Evolutionary conservation across 176 grass and related monocot genomes (phyloP), one percentile per base, ranked within the genome.

Genomic region (Zoysia pacifica): DNA sequence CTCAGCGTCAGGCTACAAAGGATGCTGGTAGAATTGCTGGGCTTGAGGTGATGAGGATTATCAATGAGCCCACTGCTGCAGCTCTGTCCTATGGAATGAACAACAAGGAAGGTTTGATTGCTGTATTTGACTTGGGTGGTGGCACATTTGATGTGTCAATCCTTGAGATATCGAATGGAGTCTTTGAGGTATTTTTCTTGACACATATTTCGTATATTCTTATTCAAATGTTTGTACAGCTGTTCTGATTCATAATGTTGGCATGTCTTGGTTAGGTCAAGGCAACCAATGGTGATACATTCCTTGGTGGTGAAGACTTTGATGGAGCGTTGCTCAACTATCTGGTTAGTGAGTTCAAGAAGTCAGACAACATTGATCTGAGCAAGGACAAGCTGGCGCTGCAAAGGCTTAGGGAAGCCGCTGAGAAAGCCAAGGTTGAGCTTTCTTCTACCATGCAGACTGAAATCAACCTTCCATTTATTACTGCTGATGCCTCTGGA

Each of bases 71-170:
- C 35, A 99, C 97, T 10, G 93, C 97, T 1, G 97, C 97, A 43
- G 97, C 97, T 79, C 81, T 99, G 20, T 99, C 97, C 2, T 99
- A 99, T 86, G 97, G 97, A 73, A 99, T 99, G 97, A 99, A 99
- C 82, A 91, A 99, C 86, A 99, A 99, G 75, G 97, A 99, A 79
- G 97, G 97, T 64, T 70, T 99, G 63, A 93, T 99, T 20, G 97
- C 97, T 65, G 97, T 99, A 5, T 99, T 95, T 85, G 97, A 99
- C 77, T 86, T 99, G 93, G 97, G 97, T 65, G 97, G 97, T 84
- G 97, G 97, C 49, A 99, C 97, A 68, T 99, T 99, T 88, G 97
- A 99, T 90, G 97, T 99, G 1, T 99, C 97, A 11, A 93, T 97
- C 47, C 93, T 97, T 79, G 93, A 97, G 77, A 97, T 97, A 50